A percentile compares a stretch with the other conserved stretches of the same genome.
These are phyloP conservation scores for Saturnispora galanensis DNA, from an alignment of 805 yeast species.

Conservation along the genomic window DNA sequence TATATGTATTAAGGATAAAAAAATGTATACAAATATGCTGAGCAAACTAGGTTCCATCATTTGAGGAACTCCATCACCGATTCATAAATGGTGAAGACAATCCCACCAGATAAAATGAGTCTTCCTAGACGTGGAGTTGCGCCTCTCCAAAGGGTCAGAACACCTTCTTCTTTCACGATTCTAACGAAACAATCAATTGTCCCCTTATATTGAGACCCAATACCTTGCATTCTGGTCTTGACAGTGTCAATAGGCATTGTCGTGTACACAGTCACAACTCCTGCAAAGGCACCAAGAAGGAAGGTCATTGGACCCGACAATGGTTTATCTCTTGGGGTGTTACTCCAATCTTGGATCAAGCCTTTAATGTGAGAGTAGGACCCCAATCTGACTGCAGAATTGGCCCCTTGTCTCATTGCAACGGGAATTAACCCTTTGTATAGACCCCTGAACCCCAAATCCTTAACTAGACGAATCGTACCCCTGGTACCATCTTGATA, in stretches of 20 bases:
- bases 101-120: conserved; percentile 88
- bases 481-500: conserved; percentile 64
- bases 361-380: conserved; percentile 84
- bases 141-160: conserved; percentile 92
- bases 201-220: conserved; percentile 61
- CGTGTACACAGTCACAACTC: conserved; percentile 78
- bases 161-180: conserved; percentile 80
- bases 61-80: conserved; percentile 61
- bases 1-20: too few species aligned
- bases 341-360: conserved; percentile 58
- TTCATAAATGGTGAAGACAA: conserved; percentile 93
- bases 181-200: conserved; percentile 75
- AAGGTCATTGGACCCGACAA: conserved; percentile 74
- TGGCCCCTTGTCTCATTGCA: conserved; percentile 90
- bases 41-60: conserved; percentile 13
- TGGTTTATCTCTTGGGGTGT: conserved; percentile 60
- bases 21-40: background rate
- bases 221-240: conserved; percentile 93
- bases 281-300: conserved; percentile 83
- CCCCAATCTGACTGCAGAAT: conserved; percentile 90
- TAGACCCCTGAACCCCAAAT: conserved; percentile 73
- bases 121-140: conserved; percentile 96
- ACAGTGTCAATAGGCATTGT: conserved; percentile 96
- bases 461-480: conserved; percentile 53
- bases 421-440: conserved; percentile 90